Evolutionary conservation across 2,329 filamentous ascomycete species (phyloP).

Genomic region (Ophiostoma australiae): DNA sequence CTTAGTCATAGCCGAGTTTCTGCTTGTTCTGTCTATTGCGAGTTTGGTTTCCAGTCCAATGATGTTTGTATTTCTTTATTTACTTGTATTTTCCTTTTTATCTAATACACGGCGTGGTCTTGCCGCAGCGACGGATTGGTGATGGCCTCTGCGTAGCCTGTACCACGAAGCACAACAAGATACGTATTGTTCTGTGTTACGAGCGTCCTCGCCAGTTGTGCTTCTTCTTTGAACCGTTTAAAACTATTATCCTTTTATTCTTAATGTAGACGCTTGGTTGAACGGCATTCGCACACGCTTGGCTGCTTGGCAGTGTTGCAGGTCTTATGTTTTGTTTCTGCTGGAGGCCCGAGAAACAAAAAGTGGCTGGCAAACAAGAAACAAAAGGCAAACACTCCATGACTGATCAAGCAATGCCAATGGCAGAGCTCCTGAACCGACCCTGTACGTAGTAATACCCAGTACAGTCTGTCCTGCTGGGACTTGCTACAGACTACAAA

Average conservation of each 20-base stretch:
- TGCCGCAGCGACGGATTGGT: neutral
- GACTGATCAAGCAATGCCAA: neutral
- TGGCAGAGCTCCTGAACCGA: neutral
- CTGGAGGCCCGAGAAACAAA: neutral
- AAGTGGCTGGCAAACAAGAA: neutral
- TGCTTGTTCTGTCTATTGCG: neutral
- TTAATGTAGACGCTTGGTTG: neutral
- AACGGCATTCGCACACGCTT: neutral
- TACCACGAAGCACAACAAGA: neutral
- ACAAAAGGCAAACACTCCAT: neutral
- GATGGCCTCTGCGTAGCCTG: neutral
- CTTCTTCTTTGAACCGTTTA: neutral
- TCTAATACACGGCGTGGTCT: neutral
- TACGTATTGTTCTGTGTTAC: neutral
- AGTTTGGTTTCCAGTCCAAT: too few species aligned
- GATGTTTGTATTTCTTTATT: too few species aligned
- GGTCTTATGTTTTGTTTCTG: neutral
- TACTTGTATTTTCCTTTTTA: neutral
- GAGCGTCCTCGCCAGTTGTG: neutral
- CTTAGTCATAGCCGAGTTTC: neutral
- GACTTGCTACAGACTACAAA: neutral
- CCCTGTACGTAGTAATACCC: too few species aligned
- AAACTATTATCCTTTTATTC: neutral
- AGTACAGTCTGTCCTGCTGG: too few species aligned
- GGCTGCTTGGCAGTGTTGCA: slow-evolving; percentile 12